A percentile compares a stretch with the other conserved stretches of the same genome.
Conservation (phyloP, 768 basidiomycete genomes). For the Boletus edulis region DNA sequence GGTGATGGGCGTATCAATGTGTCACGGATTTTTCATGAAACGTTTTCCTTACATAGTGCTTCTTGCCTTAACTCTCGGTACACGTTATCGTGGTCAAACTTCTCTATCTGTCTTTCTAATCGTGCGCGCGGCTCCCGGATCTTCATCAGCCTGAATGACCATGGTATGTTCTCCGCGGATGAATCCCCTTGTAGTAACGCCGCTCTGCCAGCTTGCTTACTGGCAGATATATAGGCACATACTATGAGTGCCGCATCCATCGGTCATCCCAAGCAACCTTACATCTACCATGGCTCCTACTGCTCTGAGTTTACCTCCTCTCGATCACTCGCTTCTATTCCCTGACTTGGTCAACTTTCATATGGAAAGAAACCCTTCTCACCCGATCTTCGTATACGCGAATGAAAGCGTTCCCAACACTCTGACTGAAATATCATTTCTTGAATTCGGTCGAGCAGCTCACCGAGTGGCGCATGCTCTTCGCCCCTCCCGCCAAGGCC, state of each 20-base stretch:
- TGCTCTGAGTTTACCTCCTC: constrained; percentile 16
- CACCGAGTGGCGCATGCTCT: constrained; percentile 40
- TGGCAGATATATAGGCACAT: constrained; percentile 12
- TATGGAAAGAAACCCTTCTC: constrained; percentile 22
- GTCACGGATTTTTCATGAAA: no score
- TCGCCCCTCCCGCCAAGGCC: constrained; percentile 31
- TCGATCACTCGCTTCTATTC: constrained; percentile 22
- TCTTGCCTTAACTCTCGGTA: no score
- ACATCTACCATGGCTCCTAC: constrained; percentile 1
- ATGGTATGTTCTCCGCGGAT: neutral
- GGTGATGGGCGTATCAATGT: no score
- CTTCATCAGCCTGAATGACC: neutral
- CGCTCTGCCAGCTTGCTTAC: neutral
- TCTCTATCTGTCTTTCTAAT: neutral
- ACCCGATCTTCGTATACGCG: constrained; percentile 20
- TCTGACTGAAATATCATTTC: constrained; percentile 10
- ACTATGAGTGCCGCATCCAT: neutral
- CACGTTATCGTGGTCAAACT: no score
- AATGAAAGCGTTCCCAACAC: constrained; percentile 7
- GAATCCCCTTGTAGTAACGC: neutral
- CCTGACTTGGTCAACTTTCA: constrained; percentile 26
- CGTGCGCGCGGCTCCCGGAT: neutral
- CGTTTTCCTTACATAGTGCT: no score
- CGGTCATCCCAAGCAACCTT: neutral
- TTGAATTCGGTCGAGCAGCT: constrained; percentile 29